A percentile compares a stretch with the other conserved stretches of the same genome.
Evolutionary conservation across 441 rosid genomes (phyloP).

Genomic region (Euphorbia schlechtendalii): DNA sequence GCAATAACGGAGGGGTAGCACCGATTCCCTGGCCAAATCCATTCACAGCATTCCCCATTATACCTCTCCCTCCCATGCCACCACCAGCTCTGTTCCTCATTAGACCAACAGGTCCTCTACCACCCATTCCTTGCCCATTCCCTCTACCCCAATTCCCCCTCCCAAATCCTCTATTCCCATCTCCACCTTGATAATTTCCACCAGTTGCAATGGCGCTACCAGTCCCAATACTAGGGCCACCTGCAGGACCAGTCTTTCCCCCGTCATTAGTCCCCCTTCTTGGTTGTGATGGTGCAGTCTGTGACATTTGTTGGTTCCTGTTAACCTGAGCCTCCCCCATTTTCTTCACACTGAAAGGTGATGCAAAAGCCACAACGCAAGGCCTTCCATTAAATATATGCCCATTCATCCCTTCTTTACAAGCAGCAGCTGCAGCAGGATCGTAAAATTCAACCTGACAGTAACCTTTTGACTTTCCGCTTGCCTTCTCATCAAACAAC

Average conservation of each 20-base stretch:
- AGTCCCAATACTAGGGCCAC: constrained; percentile 22
- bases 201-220: constrained; percentile 40
- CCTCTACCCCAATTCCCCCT: constrained; percentile 86
- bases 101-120: constrained; percentile 65
- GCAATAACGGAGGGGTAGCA: constrained; percentile 58
- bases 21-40: constrained; percentile 73
- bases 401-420: constrained; percentile 84
- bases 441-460: constrained; percentile 90
- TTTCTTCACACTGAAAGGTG: constrained; percentile 45
- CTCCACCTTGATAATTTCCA: constrained; percentile 67
- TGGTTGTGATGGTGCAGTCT: constrained; percentile 30
- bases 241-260: constrained; percentile 30
- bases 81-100: constrained; percentile 68
- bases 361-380: constrained; percentile 80
- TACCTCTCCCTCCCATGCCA: constrained; percentile 63
- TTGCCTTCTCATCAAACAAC: constrained; percentile 86
- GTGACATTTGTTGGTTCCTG: constrained; percentile 51
- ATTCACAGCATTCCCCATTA: constrained; percentile 70
- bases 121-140: constrained; percentile 59
- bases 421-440: constrained; percentile 58
- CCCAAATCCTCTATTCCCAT: constrained; percentile 42
- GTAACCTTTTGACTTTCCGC: constrained; percentile 87
- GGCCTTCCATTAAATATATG: constrained; percentile 62
- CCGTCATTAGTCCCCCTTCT: constrained; percentile 49
- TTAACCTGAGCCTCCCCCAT: constrained; percentile 80